Evolutionary conservation across 2,329 filamentous ascomycete species (phyloP).

Genomic region (Pseudogymnoascus pannorum): DNA sequence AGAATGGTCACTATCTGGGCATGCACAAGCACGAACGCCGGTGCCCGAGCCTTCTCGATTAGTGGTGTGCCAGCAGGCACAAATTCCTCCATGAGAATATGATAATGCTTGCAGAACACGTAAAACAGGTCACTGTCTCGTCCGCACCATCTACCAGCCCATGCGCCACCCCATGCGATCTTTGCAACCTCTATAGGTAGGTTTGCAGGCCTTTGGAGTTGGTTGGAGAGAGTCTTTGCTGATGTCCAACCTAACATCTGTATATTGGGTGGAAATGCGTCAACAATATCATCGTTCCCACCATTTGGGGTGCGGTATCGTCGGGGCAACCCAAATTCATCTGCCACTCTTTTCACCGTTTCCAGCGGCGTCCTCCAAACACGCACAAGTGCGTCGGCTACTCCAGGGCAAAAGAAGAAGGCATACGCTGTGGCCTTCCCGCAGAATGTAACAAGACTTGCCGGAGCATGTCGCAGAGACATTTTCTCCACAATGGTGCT

Average conservation of each 20-base stretch:
- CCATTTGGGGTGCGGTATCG: constrained; percentile 28
- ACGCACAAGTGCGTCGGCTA: constrained; percentile 60
- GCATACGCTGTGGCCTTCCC: constrained; percentile 68
- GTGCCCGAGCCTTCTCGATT: constrained; percentile 52
- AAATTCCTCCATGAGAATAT: constrained; percentile 56
- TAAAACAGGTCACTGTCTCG: constrained; percentile 68
- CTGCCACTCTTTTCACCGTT: constrained; percentile 52
- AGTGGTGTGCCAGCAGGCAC: constrained; percentile 43
- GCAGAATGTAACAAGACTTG: constrained; percentile 58
- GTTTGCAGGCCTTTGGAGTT: constrained; percentile 46
- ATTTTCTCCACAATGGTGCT: constrained; percentile 66
- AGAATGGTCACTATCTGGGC: constrained; percentile 60
- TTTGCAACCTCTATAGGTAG: constrained; percentile 53
- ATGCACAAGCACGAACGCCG: constrained; percentile 56
- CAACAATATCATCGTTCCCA: constrained; percentile 28
- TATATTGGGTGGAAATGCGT: constrained; percentile 38
- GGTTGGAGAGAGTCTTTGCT: constrained; percentile 45
- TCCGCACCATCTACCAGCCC: constrained; percentile 66
- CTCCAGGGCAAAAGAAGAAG: constrained; percentile 65
- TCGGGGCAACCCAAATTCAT: constrained; percentile 52
- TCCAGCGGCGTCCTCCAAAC: constrained; percentile 58
- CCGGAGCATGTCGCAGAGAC: constrained; percentile 52
- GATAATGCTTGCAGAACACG: constrained; percentile 64
- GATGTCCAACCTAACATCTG: constrained; percentile 55
- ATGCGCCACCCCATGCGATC: constrained; percentile 60